Base-by-base conservation (phyloP, 352 stramenopile species). In the Paralagenidium karlingii region DNA sequence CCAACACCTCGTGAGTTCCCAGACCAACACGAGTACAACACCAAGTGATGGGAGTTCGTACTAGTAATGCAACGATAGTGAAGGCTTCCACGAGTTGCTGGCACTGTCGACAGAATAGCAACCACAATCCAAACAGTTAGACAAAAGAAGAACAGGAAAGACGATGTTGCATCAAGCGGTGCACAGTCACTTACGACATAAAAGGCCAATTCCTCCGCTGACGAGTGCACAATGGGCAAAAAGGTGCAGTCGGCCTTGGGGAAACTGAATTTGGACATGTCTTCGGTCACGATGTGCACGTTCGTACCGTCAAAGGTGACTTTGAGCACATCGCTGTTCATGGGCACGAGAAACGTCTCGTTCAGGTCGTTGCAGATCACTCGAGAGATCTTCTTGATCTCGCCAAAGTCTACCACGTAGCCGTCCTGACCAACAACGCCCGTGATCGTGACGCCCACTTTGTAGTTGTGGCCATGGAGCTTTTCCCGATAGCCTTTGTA, bases 381-480 rank as follows among this genome's bases (percentile, higher is more conserved):
- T 21, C 87, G 79, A 16, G 71, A 81, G 31, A 96, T 94, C 56
- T 91, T 93, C 60, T 98, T 99, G 47, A 99, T 92, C 45, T 97
- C 82, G 25, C 94, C 94, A 81, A 98, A 98, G 59, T 98, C 94
- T 12, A 99, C 53, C 8, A 99, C 82, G 50, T 98, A 98, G 43
- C 95, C 95, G 60, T 98, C 94, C 7, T 53, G 36, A 2, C 85
- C 82, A 40, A 98, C 73, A 25, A 60, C 51, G 19, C 76, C 85
- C 2, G 71, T 87, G 38, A 94, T 84, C 15, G 78, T 92, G 13
- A 98, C 84, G 5, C 73, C 82, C n/a, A 97, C 75, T 5, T 63
- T 78, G 64, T 99, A 99, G 59, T 98, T 98, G 68, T 99, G 95
- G 40, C 95, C 95, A 45, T 99, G 95, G 6, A 99, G 55, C 33